Evolutionary conservation across 2,329 filamentous ascomycete genomes (phyloP), one percentile per base, ranked within the genome.

Genomic region (Diaporthe sp.): DNA sequence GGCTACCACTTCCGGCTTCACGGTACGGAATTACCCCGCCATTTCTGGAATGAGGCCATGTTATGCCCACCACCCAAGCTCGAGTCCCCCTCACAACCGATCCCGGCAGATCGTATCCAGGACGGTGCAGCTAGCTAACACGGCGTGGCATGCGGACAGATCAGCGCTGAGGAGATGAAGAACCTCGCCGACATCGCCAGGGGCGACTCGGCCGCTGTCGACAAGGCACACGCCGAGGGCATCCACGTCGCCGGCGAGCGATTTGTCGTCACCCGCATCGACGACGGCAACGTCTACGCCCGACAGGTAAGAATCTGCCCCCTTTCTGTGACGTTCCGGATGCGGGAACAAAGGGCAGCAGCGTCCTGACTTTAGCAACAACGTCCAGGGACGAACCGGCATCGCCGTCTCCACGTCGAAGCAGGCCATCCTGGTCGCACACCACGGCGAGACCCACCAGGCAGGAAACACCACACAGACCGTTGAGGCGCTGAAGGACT

Each of bases 371-470:
- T 31, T n/a, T 15, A 44, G 51, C 67, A 20, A 58, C 60, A 0
- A 65, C 39, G 51, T 47, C 34, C 78, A 91, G 89, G 95, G 94
- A 81, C 94, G 93, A 84, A 91, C 93, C 83, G 97, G 97, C 79
- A 86, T 98, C 81, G 89, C 93, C 83, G 91, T 97, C 81, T 92
- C 93, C 86, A 98, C 97, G 90, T 97, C 96, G 81, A 93, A 90
- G 82, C 93, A 97, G 87, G 95, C 95, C 80, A 92, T 98, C 84
- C 91, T 99, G 83, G 87, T 99, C 84, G 94, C 92, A 80, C 95
- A 98, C 88, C 95, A 98, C 89, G 89, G 89, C 79, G 95, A 98
- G 84, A 84, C 85, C 77, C 87, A 92, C 80, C 89, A 94, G 84
- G 94, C 94, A 71, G 92, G 94, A 83, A 93, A 93, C 84, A 92